phyloP scores from a whole-genome alignment of 163 green algal genomes.

The Volvox carteri region DNA sequence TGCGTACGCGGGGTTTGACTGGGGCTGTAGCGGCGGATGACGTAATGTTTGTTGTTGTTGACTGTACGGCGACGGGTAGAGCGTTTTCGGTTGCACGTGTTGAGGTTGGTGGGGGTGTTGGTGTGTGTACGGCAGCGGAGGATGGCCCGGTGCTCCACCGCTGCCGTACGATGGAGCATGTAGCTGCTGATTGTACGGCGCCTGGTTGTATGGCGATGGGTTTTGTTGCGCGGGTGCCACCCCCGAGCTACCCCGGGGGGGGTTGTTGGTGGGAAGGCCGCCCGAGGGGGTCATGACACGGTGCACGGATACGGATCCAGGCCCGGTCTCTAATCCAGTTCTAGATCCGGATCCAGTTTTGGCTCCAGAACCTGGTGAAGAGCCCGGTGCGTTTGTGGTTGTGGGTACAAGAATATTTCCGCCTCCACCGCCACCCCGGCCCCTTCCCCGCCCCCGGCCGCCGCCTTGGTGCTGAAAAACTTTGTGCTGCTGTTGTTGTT shows the following conservation, averaged over 20 bases:
- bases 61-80: not conserved
- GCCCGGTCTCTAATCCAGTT: too few relatives aligned
- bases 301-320: not conserved
- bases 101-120: not conserved
- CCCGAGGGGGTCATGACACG: slow-evolving; percentile 14
- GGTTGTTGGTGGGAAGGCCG: not conserved
- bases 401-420: too few relatives aligned
- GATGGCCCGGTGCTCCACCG: not conserved
- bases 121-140: not conserved
- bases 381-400: not conserved
- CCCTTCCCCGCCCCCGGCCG: not conserved
- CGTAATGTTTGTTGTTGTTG: not conserved
- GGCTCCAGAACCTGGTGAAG: not conserved
- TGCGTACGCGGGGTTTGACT: not conserved
- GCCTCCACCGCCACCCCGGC: not conserved
- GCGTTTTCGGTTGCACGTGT: not conserved
- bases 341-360: not conserved
- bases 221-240: not conserved
- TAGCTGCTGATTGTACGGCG: not conserved
- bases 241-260: not conserved
- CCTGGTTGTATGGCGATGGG: slow-evolving; percentile 3
- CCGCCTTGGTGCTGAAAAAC: not conserved
- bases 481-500: not conserved
- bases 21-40: not conserved
- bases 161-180: not conserved